These are phyloP conservation scores for Rhizoclosmatium sp. DNA, from an alignment of 192 early-diverging fungal species.

Conservation along the genomic window DNA sequence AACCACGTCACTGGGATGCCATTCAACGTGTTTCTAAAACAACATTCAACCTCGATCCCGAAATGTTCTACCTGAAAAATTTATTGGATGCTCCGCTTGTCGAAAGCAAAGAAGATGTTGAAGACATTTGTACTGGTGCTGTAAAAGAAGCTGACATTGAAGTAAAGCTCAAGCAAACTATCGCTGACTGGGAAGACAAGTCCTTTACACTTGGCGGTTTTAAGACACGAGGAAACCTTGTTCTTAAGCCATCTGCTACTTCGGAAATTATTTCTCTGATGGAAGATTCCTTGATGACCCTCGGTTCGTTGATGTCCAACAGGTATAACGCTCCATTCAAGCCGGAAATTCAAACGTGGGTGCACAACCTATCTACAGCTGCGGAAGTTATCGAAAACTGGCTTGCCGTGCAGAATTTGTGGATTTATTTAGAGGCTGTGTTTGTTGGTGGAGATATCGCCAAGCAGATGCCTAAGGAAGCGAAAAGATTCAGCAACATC, in stretches of 20 bases:
- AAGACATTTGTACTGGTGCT: constrained; percentile 70
- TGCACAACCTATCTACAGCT: constrained; percentile 70
- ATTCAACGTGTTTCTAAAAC: constrained; percentile 63
- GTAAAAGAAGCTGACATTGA: constrained; percentile 74
- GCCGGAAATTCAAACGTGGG: constrained; percentile 67
- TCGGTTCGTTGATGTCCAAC: constrained; percentile 66
- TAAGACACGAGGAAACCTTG: constrained; percentile 68
- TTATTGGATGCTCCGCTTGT: constrained; percentile 67
- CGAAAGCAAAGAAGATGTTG: constrained; percentile 66
- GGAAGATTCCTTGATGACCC: constrained; percentile 72
- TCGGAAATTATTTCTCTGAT: constrained; percentile 70
- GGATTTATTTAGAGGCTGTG: constrained; percentile 74
- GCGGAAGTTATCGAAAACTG: constrained; percentile 74
- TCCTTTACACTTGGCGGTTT: constrained; percentile 63
- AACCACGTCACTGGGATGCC: constrained; percentile 65
- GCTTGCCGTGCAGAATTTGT: constrained; percentile 71
- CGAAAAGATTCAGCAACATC: constrained; percentile 72
- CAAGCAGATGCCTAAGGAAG: constrained; percentile 75
- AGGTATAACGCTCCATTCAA: constrained; percentile 74
- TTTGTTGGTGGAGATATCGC: constrained; percentile 75
- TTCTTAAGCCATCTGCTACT: constrained; percentile 66
- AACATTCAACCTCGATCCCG: constrained; percentile 66
- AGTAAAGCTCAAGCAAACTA: constrained; percentile 63
- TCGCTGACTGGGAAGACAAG: constrained; percentile 71
- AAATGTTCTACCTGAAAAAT: constrained; percentile 67